These are phyloP conservation scores for Coemansia asiatica DNA, from an alignment of 192 early-diverging fungal species.

Conservation along the genomic window DNA sequence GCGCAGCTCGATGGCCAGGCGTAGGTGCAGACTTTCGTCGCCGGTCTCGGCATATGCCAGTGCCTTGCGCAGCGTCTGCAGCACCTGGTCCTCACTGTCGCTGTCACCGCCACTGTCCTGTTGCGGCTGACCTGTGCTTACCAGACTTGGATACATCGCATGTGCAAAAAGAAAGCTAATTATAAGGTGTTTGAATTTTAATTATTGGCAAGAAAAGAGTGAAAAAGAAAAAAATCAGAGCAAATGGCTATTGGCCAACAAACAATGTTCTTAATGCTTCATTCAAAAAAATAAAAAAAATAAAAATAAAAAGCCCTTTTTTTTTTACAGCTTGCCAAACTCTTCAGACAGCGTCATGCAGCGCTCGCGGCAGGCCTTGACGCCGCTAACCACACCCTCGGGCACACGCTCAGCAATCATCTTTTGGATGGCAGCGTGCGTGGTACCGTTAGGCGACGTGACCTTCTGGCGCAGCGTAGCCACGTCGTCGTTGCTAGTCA, in stretches of 20 bases:
- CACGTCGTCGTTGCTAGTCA: conserved; percentile 65
- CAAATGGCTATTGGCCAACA: neutral
- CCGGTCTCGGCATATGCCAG: neutral
- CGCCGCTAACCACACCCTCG: conserved; percentile 29
- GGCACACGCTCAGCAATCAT: conserved; percentile 61
- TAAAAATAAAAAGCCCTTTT: neutral
- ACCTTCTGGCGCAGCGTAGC: conserved; percentile 83
- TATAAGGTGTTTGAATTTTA: too few species aligned
- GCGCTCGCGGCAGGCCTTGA: conserved; percentile 32
- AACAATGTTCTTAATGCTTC: too few species aligned
- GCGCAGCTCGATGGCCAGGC: conserved; percentile 5
- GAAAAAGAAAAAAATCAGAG: neutral
- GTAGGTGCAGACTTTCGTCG: neutral
- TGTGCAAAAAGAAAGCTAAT: too few species aligned
- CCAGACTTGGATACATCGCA: neutral
- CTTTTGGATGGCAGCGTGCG: conserved; percentile 81
- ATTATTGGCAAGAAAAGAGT: neutral
- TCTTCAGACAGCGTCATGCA: conserved; percentile 34
- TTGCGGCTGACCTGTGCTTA: neutral
- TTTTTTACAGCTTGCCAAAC: conserved; percentile 43
- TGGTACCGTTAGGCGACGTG: conserved; percentile 90
- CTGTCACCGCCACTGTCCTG: neutral
- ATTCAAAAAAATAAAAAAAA: neutral
- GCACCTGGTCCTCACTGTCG: neutral
- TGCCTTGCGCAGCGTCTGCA: neutral